phyloP scores from a whole-genome alignment of 805 yeast species.

The Kluyveromyces dobzhanskii region DNA sequence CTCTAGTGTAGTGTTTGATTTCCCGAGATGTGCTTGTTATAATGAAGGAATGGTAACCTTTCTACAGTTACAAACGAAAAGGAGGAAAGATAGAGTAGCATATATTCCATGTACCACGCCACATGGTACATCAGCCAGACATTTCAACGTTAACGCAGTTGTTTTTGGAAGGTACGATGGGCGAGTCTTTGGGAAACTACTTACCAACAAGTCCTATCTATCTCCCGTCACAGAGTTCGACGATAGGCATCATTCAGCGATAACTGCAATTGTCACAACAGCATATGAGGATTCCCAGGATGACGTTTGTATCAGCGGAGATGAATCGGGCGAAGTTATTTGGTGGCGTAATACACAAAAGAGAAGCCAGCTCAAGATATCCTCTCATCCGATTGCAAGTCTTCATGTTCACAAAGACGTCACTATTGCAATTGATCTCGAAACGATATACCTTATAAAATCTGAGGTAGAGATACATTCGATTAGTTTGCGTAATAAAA shows the following conservation, averaged over 20 bases:
- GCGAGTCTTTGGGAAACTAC: conserved; percentile 26
- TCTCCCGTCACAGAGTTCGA: conserved; percentile 27
- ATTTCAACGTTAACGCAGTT: conserved; percentile 27
- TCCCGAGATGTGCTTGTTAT: conserved; percentile 29
- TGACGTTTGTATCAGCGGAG: conserved; percentile 26
- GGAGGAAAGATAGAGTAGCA: conserved; percentile 21
- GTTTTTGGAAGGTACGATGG: conserved; percentile 32
- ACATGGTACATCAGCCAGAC: conserved; percentile 30
- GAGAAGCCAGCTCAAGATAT: conserved; percentile 11
- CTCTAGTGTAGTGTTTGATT: conserved; percentile 22
- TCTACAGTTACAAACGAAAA: conserved; percentile 22
- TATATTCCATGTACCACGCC: conserved; percentile 32
- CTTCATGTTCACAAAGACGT: conserved; percentile 17
- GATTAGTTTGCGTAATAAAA: conserved; percentile 12
- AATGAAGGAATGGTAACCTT: conserved; percentile 30
- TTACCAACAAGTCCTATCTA: conserved; percentile 27
- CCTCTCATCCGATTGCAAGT: conserved; percentile 17
- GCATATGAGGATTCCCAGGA: conserved; percentile 17
- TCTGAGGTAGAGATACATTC: conserved; percentile 15
- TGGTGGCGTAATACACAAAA: conserved; percentile 29
- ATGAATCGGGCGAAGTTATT: conserved; percentile 26
- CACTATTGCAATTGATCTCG: conserved; percentile 20
- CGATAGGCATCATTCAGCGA: conserved; percentile 20
- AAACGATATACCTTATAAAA: conserved; percentile 18
- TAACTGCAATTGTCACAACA: conserved; percentile 26